phyloP scores from a whole-genome alignment of 148 eudicot species.

The Silene conica region DNA sequence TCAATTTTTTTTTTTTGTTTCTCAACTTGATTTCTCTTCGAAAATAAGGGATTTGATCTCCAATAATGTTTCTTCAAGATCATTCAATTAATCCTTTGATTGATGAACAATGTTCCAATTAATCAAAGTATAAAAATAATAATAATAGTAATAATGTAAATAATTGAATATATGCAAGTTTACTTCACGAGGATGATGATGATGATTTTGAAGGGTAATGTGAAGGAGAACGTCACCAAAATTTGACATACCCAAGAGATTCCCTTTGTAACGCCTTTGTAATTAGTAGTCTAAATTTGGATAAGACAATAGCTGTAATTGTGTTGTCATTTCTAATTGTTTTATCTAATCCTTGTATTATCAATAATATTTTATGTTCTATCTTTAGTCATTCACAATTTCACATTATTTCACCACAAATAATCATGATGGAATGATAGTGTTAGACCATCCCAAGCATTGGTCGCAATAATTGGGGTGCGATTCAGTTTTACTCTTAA shows the following conservation, averaged over 20 bases:
- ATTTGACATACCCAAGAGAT: neutral
- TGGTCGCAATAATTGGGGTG: too few relatives aligned
- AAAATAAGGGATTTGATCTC: neutral
- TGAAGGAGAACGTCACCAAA: neutral
- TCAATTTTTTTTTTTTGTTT: too few relatives aligned
- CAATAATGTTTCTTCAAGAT: neutral
- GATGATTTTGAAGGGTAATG: slow-evolving; percentile 9
- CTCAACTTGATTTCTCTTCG: neutral
- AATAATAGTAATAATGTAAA: too few relatives aligned
- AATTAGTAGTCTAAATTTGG: neutral
- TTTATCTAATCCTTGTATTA: neutral
- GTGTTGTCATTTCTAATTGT: neutral
- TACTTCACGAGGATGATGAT: too few relatives aligned
- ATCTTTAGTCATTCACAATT: slow-evolving; percentile 10
- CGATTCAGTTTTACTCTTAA: too few relatives aligned
- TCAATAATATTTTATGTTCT: neutral
- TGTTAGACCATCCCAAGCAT: too few relatives aligned
- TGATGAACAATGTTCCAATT: neutral
- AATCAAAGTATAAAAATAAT: neutral
- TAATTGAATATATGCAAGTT: too few relatives aligned
- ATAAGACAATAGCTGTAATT: neutral
- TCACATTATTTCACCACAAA: too few relatives aligned
- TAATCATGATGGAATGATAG: too few relatives aligned
- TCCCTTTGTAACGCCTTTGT: neutral
- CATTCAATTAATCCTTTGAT: neutral